Evolutionary conservation across 331 rosid species (phyloP).

Genomic region (Pyracantha coccinea): DNA sequence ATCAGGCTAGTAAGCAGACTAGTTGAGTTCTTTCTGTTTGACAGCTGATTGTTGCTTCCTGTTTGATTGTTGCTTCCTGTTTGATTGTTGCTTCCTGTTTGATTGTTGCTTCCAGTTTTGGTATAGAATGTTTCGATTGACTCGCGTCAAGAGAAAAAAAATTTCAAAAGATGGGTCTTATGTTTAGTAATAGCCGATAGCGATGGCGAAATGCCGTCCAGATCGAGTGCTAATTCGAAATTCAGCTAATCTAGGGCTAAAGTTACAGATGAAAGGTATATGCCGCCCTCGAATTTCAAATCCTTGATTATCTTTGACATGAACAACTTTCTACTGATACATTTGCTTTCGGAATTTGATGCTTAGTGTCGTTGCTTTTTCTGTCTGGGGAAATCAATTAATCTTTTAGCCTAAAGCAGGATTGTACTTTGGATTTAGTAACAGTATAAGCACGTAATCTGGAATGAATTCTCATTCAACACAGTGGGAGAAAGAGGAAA

Average conservation of each 20-base stretch:
- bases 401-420: constrained; percentile 12
- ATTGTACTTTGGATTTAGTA: background rate
- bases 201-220: background rate
- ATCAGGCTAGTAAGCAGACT: background rate
- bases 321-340: background rate
- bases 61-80: background rate
- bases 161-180: background rate
- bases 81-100: background rate
- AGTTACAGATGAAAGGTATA: background rate
- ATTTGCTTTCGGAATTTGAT: constrained; percentile 21
- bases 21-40: background rate
- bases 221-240: constrained; percentile 6
- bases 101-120: background rate
- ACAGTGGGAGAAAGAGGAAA: background rate
- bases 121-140: background rate
- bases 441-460: background rate
- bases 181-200: constrained; percentile 12
- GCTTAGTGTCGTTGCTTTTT: constrained; percentile 10
- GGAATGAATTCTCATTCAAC: constrained; percentile 4
- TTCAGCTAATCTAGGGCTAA: constrained; percentile 11
- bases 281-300: constrained; percentile 10
- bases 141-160: background rate
- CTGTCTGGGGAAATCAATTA: constrained; percentile 6
- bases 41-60: background rate
- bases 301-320: constrained; percentile 2